These are phyloP conservation scores for Arthromyces matolae DNA, from an alignment of 768 basidiomycete genomes.

Conservation along the genomic window DNA sequence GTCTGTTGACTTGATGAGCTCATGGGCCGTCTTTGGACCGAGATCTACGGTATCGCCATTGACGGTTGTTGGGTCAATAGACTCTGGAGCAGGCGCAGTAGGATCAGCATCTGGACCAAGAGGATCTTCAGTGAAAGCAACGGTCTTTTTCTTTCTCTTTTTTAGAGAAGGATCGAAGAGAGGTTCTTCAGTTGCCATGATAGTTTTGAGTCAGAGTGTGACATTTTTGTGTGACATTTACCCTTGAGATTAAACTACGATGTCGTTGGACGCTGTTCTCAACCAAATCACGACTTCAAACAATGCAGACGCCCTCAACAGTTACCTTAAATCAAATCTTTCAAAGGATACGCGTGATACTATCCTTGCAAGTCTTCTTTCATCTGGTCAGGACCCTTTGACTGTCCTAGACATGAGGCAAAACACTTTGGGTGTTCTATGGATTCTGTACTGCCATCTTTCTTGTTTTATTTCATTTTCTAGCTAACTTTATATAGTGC, in stretches of 20 bases:
- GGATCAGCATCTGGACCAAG: constrained; percentile 80
- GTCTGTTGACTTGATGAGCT: constrained; percentile 64
- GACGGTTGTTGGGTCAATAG: constrained; percentile 66
- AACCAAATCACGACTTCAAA: constrained; percentile 42
- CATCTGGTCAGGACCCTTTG: constrained; percentile 68
- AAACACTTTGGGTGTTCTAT: constrained; percentile 65
- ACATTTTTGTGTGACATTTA: background rate
- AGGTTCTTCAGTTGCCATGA: constrained; percentile 68
- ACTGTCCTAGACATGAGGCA: constrained; percentile 46
- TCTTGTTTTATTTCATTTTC: background rate
- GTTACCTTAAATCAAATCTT: constrained; percentile 41
- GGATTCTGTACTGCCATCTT: constrained; percentile 52
- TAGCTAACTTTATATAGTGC: constrained; percentile 38
- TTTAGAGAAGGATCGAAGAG: constrained; percentile 82
- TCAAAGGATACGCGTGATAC: constrained; percentile 58
- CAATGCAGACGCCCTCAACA: constrained; percentile 35
- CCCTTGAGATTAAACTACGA: background rate
- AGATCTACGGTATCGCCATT: constrained; percentile 75
- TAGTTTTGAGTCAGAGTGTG: constrained; percentile 7
- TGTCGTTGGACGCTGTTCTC: constrained; percentile 36
- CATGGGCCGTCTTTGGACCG: constrained; percentile 71
- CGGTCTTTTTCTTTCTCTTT: constrained; percentile 85
- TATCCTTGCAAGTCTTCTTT: constrained; percentile 49
- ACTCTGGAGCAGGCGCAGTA: constrained; percentile 70
- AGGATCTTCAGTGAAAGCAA: constrained; percentile 82